Evolutionary conservation across 1,284 basidiomycete genomes (phyloP).

Genomic region (Cutaneotrichosporon curvatum): DNA sequence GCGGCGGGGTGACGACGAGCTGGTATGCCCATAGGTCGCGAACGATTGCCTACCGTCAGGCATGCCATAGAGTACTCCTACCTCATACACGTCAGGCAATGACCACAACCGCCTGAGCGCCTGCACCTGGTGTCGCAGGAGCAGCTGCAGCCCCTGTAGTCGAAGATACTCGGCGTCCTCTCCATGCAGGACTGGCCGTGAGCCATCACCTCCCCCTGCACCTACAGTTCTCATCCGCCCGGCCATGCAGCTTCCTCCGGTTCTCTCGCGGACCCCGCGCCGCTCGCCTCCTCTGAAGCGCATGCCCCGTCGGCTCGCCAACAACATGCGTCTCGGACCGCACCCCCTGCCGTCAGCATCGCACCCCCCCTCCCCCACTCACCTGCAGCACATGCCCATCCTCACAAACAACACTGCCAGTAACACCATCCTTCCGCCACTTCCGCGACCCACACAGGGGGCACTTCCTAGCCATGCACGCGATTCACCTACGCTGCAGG

Average conservation of each 20-base stretch:
- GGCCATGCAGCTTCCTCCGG: conserved; percentile 26
- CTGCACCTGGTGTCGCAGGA: conserved; percentile 66
- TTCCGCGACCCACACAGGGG: conserved; percentile 39
- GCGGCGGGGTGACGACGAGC: conserved; percentile 49
- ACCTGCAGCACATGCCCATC: conserved; percentile 45
- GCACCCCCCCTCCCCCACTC: conserved; percentile 1
- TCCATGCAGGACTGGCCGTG: conserved; percentile 65
- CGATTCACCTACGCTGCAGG: no score
- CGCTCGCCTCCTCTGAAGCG: conserved; percentile 30
- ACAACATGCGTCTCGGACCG: conserved; percentile 36
- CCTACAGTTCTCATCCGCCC: conserved; percentile 33
- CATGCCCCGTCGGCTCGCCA: conserved; percentile 25
- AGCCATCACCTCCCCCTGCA: conserved; percentile 4
- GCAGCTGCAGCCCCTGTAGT: conserved; percentile 70
- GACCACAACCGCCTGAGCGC: conserved; percentile 61
- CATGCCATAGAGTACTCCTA: conserved; percentile 36
- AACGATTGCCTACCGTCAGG: not conserved
- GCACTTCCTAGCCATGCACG: conserved; percentile 37
- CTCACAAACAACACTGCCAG: conserved; percentile 41
- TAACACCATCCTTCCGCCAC: conserved; percentile 38
- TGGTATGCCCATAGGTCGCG: conserved; percentile 62
- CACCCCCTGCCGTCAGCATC: conserved; percentile 27
- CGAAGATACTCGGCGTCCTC: conserved; percentile 65
- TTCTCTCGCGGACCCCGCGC: conserved; percentile 22
- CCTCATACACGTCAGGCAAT: conserved; percentile 72